These are phyloP conservation scores for Dothideomycetes sp. DNA, from an alignment of 2,329 filamentous ascomycete genomes.

Conservation along the genomic window DNA sequence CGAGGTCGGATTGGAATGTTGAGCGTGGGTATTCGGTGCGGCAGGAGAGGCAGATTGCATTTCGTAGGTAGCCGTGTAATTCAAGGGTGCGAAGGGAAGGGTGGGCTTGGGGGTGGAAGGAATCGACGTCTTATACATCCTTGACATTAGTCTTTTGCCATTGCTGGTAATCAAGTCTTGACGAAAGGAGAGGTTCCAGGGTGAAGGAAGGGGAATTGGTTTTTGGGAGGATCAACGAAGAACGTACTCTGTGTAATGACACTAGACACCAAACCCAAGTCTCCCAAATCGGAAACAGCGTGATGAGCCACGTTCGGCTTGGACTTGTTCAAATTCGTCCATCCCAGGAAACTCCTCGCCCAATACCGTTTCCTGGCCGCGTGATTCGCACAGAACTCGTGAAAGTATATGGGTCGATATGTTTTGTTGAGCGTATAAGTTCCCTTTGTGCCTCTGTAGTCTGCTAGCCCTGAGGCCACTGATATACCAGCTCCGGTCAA, in stretches of 20 bases:
- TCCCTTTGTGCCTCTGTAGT: constrained; percentile 82
- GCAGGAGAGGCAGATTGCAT: constrained; percentile 74
- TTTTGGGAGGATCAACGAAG: too few relatives aligned
- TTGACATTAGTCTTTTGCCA: too few relatives aligned
- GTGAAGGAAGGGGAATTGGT: too few relatives aligned
- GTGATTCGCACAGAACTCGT: constrained; percentile 76
- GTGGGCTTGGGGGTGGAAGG: constrained; percentile 74
- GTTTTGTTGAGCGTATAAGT: constrained; percentile 88
- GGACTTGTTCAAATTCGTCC: constrained; percentile 73
- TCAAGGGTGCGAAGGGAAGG: constrained; percentile 67
- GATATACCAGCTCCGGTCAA: constrained; percentile 84
- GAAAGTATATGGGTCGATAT: constrained; percentile 85
- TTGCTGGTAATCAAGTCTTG: too few relatives aligned
- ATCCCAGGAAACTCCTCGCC: constrained; percentile 89
- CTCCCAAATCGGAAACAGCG: constrained; percentile 63
- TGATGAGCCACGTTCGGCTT: constrained; percentile 70
- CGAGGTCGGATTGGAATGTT: constrained; percentile 66
- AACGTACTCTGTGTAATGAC: constrained; percentile 80
- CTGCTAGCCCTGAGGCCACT: constrained; percentile 82
- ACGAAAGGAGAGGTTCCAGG: too few relatives aligned
- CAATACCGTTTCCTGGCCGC: constrained; percentile 87
- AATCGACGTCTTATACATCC: constrained; percentile 92
- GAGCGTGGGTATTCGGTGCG: constrained; percentile 59
- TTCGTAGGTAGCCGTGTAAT: constrained; percentile 81
- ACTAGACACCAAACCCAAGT: constrained; percentile 60